These are phyloP conservation scores for Didymella segeticola DNA, from an alignment of 2,329 filamentous ascomycete genomes.

Conservation along the genomic window DNA sequence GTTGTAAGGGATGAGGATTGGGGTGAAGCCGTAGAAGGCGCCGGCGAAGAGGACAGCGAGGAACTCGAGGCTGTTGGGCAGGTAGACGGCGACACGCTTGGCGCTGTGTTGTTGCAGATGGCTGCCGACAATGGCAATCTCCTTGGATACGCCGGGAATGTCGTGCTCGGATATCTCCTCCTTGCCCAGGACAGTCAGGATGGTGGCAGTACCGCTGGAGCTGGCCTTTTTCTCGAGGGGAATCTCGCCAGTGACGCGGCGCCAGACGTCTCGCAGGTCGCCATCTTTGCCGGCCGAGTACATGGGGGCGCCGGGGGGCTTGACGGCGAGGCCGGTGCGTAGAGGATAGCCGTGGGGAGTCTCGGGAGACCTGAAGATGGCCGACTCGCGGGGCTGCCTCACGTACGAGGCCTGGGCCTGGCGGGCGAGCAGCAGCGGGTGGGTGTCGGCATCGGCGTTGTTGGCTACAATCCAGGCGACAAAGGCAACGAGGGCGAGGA, in stretches of 20 bases:
- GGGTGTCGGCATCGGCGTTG: conserved; percentile 82
- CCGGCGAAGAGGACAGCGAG: conserved; percentile 82
- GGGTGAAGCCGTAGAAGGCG: conserved; percentile 85
- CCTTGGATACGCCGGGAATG: conserved; percentile 74
- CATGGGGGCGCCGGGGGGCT: conserved; percentile 78
- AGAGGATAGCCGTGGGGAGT: conserved; percentile 75
- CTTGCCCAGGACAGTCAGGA: conserved; percentile 80
- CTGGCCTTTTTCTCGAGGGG: conserved; percentile 69
- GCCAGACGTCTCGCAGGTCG: conserved; percentile 91
- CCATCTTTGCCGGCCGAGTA: conserved; percentile 86
- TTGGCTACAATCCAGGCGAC: conserved; percentile 74
- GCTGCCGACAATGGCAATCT: conserved; percentile 86
- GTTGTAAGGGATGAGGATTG: conserved; percentile 85
- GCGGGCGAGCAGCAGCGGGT: conserved; percentile 87
- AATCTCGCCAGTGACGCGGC: conserved; percentile 70
- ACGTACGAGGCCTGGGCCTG: conserved; percentile 82
- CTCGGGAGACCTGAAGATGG: conserved; percentile 82
- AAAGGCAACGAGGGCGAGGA: conserved; percentile 69
- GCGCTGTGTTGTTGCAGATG: conserved; percentile 72
- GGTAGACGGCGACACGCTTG: conserved; percentile 83
- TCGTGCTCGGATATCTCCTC: conserved; percentile 76
- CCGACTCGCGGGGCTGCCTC: conserved; percentile 82
- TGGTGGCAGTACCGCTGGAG: conserved; percentile 68
- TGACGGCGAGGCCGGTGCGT: conserved; percentile 67
- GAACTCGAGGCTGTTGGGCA: conserved; percentile 92